Evolutionary conservation across 306 rosid species (phyloP), one percentile per base, ranked within the genome.

Genomic region (Begonia peltatifolia): DNA sequence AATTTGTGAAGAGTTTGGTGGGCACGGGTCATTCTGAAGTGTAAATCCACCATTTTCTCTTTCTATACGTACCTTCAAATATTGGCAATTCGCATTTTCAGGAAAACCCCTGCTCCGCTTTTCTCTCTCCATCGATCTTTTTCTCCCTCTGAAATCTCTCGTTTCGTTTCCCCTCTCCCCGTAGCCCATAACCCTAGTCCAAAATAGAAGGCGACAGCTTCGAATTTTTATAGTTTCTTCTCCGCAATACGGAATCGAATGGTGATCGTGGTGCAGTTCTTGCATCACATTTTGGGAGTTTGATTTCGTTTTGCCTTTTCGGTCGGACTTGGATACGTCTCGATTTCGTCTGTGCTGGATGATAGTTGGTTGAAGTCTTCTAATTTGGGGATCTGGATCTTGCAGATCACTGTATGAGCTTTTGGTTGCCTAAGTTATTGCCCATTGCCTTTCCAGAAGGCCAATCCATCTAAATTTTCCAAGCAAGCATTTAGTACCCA

Each of bases 41-140:
- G 38, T 30, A 30, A 30, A 30, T 30, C 38, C 38, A 30, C 38
- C 38, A 30, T 30, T 4, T 30, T 30, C 38, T 30, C 38, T 30
- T 30, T 30, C 8, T 30, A 30, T 30, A 30, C 38, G 38, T 30
- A 30, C 38, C 38, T 30, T 30, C 23, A 53, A 41, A 23, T 43
- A n/a, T 46, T 57, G 82, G 79, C 62, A 14, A 9, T 7, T 66
- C 64, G 71, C 41, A 9, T 49, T 60, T 69, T 1, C 55, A 52
- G 78, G 68, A 13, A 14, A 46, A 64, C 4, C 55, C 74, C 65
- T 59, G 83, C 73, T 66, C 76, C 80, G 60, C 55, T 67, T 63
- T 46, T 47, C 35, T 38, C 50, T 54, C 41, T 46, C 15, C 48
- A 17, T 47, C 16, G 14, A 12, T 46, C 8, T 14, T 47, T 52